Percentiles rank a stretch among this genome's conserved stretches.
These are phyloP conservation scores for Trametes villosa DNA, from an alignment of 768 basidiomycete genomes.

Conservation along the genomic window DNA sequence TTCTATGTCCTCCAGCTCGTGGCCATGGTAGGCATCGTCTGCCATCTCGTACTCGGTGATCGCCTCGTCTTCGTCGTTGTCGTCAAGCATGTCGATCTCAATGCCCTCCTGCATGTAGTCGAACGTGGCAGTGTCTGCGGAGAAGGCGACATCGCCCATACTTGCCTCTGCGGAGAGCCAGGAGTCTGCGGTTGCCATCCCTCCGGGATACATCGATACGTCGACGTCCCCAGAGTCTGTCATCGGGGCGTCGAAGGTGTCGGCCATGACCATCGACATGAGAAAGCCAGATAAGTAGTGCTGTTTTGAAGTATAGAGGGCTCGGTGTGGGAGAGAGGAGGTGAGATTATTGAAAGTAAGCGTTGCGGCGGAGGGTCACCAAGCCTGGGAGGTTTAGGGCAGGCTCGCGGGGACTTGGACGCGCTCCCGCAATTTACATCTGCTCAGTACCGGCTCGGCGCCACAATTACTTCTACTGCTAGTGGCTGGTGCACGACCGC, in stretches of 20 bases:
- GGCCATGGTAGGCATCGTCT: conserved; percentile 44
- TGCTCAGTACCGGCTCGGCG: neutral
- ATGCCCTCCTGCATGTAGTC: conserved; percentile 45
- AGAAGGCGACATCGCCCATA: conserved; percentile 62
- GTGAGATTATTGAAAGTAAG: neutral
- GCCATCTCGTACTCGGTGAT: conserved; percentile 63
- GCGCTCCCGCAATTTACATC: neutral
- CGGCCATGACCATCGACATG: conserved; percentile 36
- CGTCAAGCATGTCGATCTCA: conserved; percentile 71
- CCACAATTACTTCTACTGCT: neutral
- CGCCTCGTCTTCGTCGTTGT: conserved; percentile 47
- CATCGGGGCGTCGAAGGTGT: conserved; percentile 68
- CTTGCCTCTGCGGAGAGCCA: conserved; percentile 57
- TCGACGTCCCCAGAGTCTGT: conserved; percentile 62
- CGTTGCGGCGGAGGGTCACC: neutral
- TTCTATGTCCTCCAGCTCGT: conserved; percentile 51
- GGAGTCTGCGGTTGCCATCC: conserved; percentile 44
- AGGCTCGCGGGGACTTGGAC: conserved; percentile 6
- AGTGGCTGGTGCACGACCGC: neutral
- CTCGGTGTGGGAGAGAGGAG: neutral
- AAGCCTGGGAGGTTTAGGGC: conserved; percentile 9
- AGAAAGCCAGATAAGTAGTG: neutral
- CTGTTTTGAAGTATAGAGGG: neutral
- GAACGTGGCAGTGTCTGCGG: conserved; percentile 28
- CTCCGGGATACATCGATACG: conserved; percentile 55